Conservation (phyloP, 192 early-diverging fungal genomes). For the Bifiguratus adelaidae region DNA sequence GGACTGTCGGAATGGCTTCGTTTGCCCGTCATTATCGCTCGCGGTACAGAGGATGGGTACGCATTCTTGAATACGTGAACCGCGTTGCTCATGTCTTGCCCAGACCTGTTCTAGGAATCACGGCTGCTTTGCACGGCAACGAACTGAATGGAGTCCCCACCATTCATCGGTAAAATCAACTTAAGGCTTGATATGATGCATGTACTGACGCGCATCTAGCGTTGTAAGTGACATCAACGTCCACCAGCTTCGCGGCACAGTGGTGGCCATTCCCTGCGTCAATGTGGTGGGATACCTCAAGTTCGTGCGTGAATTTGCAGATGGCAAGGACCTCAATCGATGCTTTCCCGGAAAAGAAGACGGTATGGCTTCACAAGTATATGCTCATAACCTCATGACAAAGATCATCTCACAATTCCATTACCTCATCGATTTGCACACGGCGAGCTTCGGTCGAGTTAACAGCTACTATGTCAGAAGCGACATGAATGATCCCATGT, state of each 20-base stretch:
- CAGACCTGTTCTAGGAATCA: slow-evolving; percentile 25
- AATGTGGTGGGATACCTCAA: slow-evolving; percentile 80
- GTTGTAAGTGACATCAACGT: slow-evolving; percentile 73
- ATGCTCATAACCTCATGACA: slow-evolving; percentile 70
- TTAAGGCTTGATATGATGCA: too few species aligned
- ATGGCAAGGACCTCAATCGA: slow-evolving; percentile 84
- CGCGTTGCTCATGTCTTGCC: not conserved
- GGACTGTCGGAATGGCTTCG: slow-evolving; percentile 50
- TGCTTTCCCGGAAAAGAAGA: slow-evolving; percentile 64
- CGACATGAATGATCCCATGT: slow-evolving; percentile 69
- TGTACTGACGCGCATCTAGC: not conserved
- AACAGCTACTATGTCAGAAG: slow-evolving; percentile 84
- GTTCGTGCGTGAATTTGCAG: slow-evolving; percentile 69
- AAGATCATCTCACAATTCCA: slow-evolving; percentile 74
- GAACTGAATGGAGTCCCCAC: slow-evolving; percentile 88
- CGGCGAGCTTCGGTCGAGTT: slow-evolving; percentile 71
- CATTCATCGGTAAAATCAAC: slow-evolving; percentile 52
- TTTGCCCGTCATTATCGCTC: slow-evolving; percentile 18
- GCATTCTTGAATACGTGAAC: not conserved
- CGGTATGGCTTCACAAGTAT: slow-evolving; percentile 75
- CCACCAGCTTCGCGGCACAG: slow-evolving; percentile 61
- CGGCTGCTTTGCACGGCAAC: slow-evolving; percentile 86
- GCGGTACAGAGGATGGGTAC: slow-evolving; percentile 22
- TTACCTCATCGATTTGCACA: slow-evolving; percentile 83
- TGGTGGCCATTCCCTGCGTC: slow-evolving; percentile 82